phyloP scores from a whole-genome alignment of 768 basidiomycete genomes.

The Mycena rosella region DNA sequence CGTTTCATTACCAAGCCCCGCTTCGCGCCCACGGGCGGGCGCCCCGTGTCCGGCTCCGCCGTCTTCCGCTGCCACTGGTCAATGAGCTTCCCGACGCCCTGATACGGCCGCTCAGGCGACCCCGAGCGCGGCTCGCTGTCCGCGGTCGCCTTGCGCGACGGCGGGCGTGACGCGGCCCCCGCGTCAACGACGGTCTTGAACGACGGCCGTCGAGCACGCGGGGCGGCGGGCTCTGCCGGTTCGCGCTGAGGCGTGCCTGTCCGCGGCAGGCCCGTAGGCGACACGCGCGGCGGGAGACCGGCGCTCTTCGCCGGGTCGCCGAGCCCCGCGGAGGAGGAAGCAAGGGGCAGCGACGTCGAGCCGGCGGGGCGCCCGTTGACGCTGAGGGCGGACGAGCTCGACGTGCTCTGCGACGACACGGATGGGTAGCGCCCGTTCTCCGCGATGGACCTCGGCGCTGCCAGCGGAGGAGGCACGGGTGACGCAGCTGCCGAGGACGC shows the following conservation, averaged over 20 bases:
- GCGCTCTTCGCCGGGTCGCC: constrained; percentile 22
- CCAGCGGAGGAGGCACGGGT: constrained; percentile 48
- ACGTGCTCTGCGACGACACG: constrained; percentile 26
- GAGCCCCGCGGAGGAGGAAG: constrained; percentile 3
- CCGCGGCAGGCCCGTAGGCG: constrained; percentile 29
- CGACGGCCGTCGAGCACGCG: constrained; percentile 46
- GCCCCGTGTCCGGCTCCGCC: constrained; percentile 60
- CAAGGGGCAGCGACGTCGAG: constrained; percentile 10
- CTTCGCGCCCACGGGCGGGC: constrained; percentile 14
- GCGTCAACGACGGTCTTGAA: constrained; percentile 43
- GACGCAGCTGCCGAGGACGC: constrained; percentile 38
- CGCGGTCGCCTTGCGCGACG: constrained; percentile 35
- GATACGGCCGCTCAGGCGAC: constrained; percentile 83
- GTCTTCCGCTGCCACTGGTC: constrained; percentile 91
- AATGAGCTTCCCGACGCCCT: constrained; percentile 87
- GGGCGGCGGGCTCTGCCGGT: constrained; percentile 36
- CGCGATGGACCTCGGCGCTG: constrained; percentile 36
- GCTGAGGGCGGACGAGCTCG: constrained; percentile 22
- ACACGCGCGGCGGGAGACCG: constrained; percentile 24
- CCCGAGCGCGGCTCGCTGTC: constrained; percentile 59
- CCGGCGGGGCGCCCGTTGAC: constrained; percentile 20
- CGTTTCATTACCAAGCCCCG: constrained; percentile 36
- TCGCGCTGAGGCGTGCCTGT: constrained; percentile 20
- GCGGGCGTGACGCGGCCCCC: constrained; percentile 22
- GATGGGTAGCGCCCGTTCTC: constrained; percentile 34